phyloP scores from a whole-genome alignment of 805 yeast species.

The Wilhelminamyces savonicus region DNA sequence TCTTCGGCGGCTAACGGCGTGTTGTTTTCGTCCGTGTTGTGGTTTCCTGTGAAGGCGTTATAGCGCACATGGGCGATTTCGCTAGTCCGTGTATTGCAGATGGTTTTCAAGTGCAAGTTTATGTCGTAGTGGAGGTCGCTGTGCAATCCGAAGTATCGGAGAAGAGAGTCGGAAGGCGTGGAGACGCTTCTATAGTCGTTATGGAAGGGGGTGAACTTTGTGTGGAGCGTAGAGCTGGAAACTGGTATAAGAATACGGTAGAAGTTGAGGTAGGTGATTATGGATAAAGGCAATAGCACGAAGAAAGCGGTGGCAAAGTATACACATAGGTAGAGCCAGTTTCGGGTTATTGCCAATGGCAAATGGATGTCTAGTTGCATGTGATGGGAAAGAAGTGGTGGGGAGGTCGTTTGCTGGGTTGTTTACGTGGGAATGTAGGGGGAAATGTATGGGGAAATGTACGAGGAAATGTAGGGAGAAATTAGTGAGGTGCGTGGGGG shows the following conservation, averaged over 20 bases:
- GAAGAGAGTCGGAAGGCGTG: constrained; percentile 8
- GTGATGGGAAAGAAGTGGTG: too few relatives aligned
- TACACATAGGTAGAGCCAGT: constrained; percentile 14
- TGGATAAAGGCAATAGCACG: constrained; percentile 29
- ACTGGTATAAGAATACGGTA: constrained; percentile 30
- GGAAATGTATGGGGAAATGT: too few relatives aligned
- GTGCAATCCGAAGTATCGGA: constrained; percentile 14
- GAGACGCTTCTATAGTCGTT: constrained; percentile 14
- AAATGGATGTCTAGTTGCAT: constrained; percentile 2
- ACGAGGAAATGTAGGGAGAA: too few relatives aligned
- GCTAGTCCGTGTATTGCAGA: constrained; percentile 16
- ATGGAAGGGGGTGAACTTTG: constrained; percentile 13
- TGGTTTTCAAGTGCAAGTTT: constrained; percentile 15
- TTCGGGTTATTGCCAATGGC: constrained; percentile 15
- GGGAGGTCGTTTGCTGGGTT: too few relatives aligned
- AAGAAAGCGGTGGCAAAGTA: constrained; percentile 7
- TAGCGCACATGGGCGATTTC: constrained; percentile 9
- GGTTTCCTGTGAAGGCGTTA: constrained; percentile 1
- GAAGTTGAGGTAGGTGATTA: constrained; percentile 29
- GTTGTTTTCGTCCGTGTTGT: too few relatives aligned
- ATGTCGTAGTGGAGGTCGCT: constrained; percentile 9
- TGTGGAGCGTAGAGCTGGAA: constrained; percentile 5
- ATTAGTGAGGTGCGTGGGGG: too few relatives aligned
- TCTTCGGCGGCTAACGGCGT: constrained; percentile 2
- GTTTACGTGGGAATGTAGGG: too few relatives aligned